phyloP scores from a whole-genome alignment of 139 green algal genomes.

The Ettlia oleoabundans region DNA sequence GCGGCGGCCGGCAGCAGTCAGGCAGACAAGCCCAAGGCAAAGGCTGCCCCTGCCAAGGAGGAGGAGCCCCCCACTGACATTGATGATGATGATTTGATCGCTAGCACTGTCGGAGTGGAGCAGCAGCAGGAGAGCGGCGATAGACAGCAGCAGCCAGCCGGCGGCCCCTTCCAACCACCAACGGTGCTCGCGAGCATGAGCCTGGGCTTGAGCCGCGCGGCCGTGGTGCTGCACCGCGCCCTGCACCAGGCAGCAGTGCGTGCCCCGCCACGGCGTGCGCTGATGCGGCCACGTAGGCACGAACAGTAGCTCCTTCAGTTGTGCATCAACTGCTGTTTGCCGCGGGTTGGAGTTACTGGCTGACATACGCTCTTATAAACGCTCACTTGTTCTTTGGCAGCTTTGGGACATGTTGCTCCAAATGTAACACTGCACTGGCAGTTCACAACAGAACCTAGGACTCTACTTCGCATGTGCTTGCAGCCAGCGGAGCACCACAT shows the following conservation, averaged over 20 bases:
- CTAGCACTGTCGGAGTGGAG: constrained; percentile 29
- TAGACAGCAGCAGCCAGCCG: constrained; percentile 4
- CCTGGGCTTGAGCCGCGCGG: constrained; percentile 50
- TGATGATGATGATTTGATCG: constrained; percentile 59
- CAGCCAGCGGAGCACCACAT: constrained; percentile 95
- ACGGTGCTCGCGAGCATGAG: constrained; percentile 52
- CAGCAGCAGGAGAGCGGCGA: constrained; percentile 16
- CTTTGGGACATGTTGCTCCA: too few species aligned
- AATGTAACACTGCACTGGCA: background rate
- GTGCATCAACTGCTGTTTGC: too few species aligned
- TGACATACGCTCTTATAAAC: background rate
- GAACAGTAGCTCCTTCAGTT: too few species aligned
- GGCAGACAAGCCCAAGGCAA: background rate
- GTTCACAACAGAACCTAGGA: background rate
- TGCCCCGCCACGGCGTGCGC: constrained; percentile 40
- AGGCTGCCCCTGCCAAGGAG: background rate
- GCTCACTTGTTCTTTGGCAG: background rate
- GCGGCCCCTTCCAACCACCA: constrained; percentile 23
- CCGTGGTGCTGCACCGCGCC: constrained; percentile 21
- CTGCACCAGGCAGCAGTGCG: constrained; percentile 28
- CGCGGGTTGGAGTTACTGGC: background rate
- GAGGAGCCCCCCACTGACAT: constrained; percentile 8
- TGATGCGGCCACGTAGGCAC: constrained; percentile 33
- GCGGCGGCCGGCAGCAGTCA: background rate
- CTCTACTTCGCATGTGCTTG: constrained; percentile 82